A percentile compares a stretch with the other conserved stretches of the same genome.
Conservation (phyloP, 768 basidiomycete genomes). For the Gyrodon lividus region DNA sequence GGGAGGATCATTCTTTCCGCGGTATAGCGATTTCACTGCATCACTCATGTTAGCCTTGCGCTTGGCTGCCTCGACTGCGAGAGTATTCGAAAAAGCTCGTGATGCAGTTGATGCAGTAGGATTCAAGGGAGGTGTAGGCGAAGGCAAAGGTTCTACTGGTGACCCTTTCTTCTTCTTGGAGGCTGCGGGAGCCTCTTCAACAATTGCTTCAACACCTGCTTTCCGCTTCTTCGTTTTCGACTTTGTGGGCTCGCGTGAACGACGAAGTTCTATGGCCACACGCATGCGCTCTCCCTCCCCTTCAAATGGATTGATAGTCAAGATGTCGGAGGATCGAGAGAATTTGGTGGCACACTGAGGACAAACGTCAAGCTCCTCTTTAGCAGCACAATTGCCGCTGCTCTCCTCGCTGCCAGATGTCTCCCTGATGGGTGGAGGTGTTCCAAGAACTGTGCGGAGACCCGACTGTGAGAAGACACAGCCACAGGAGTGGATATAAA, state of each 20-base stretch:
- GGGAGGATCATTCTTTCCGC: constrained; percentile 48
- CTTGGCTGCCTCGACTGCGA: constrained; percentile 81
- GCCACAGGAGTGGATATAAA: constrained; percentile 82
- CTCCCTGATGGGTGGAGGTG: constrained; percentile 28
- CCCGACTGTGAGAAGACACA: constrained; percentile 90
- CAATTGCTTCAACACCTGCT: constrained; percentile 38
- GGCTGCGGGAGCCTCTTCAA: constrained; percentile 28
- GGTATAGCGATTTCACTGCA: constrained; percentile 81
- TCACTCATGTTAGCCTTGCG: constrained; percentile 82
- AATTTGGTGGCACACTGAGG: constrained; percentile 79
- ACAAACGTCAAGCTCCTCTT: constrained; percentile 55
- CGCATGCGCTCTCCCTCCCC: constrained; percentile 67
- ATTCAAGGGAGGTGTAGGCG: constrained; percentile 37
- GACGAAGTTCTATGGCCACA: constrained; percentile 53
- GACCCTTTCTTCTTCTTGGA: constrained; percentile 44
- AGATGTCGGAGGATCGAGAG: constrained; percentile 50
- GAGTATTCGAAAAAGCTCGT: constrained; percentile 64
- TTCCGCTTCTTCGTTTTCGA: constrained; percentile 61
- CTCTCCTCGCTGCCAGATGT: constrained; percentile 27
- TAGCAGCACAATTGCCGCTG: constrained; percentile 13
- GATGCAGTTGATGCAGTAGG: constrained; percentile 56
- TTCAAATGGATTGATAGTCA: constrained; percentile 64
- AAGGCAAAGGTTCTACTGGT: constrained; percentile 11
- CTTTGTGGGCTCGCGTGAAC: constrained; percentile 54
- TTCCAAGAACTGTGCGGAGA: constrained; percentile 53